Evolutionary conservation across 192 early-diverging fungal species (phyloP).

Genomic region (Allomyces macrogynus): DNA sequence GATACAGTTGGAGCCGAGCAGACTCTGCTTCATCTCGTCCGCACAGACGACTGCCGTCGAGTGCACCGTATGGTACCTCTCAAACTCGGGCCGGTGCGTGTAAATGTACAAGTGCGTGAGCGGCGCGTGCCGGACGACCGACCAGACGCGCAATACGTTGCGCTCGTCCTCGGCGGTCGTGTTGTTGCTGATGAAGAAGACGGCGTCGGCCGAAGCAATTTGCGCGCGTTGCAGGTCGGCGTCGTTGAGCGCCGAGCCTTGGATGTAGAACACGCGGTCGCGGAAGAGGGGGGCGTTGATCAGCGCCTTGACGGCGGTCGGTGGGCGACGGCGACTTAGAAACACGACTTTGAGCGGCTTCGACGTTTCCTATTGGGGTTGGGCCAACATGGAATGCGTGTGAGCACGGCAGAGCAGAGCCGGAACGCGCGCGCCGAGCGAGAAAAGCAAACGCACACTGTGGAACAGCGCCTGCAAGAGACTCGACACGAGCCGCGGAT

Average conservation of each 20-base stretch:
- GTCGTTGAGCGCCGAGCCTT: neutral
- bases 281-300: neutral
- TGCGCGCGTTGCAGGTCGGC: neutral
- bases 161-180: neutral
- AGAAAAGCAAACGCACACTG: neutral
- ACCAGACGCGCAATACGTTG: neutral
- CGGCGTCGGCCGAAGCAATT: neutral
- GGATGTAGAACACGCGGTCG: neutral
- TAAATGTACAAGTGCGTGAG: neutral
- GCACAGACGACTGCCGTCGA: no score
- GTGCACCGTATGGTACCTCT: neutral
- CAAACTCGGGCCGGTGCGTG: neutral
- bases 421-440: no score
- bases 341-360: neutral
- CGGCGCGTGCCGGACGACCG: neutral
- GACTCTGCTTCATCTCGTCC: neutral
- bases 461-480: neutral
- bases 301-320: neutral
- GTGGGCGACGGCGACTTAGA: neutral
- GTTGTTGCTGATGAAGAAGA: neutral
- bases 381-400: no score
- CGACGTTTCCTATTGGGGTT: neutral
- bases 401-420: neutral
- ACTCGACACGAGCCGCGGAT: neutral
- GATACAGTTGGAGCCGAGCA: neutral